Conservation (phyloP, 1,284 basidiomycete species). For the Ceratobasidium sp. region DNA sequence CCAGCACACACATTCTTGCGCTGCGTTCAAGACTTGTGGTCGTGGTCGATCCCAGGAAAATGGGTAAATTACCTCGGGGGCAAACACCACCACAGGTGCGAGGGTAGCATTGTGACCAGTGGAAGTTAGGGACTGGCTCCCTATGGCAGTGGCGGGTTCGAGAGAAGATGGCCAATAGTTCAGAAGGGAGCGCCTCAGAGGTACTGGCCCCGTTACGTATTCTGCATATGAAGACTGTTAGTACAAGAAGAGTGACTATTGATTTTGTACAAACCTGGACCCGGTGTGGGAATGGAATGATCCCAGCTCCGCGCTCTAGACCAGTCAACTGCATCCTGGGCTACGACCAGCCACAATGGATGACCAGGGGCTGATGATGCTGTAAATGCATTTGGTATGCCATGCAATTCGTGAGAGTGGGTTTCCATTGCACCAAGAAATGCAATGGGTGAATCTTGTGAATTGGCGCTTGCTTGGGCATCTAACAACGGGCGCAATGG, state of each 20-base stretch:
- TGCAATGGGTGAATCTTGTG: neutral
- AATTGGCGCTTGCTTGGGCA: neutral
- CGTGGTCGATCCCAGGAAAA: constrained; percentile 27
- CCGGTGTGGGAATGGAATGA: neutral
- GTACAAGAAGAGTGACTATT: neutral
- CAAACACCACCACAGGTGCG: constrained; percentile 12
- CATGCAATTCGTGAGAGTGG: neutral
- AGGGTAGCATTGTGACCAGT: neutral
- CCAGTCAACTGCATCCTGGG: constrained; percentile 20
- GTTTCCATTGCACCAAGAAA: constrained; percentile 18
- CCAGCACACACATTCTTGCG: constrained; percentile 17
- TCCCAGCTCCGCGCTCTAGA: constrained; percentile 10
- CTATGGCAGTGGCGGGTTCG: neutral
- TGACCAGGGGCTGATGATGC: constrained; percentile 10
- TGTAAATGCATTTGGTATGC: constrained; percentile 10
- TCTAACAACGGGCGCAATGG: neutral
- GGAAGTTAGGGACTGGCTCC: neutral
- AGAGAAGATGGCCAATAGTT: neutral
- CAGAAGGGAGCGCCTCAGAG: constrained; percentile 6
- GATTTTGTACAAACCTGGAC: neutral
- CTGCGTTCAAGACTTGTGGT: constrained; percentile 4
- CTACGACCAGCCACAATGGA: constrained; percentile 6
- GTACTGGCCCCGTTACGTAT: constrained; percentile 2
- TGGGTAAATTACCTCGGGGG: constrained; percentile 25
- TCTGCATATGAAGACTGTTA: neutral